Evolutionary conservation across 2,329 filamentous ascomycete genomes (phyloP).

Genomic region (Colletotrichum truncatum): DNA sequence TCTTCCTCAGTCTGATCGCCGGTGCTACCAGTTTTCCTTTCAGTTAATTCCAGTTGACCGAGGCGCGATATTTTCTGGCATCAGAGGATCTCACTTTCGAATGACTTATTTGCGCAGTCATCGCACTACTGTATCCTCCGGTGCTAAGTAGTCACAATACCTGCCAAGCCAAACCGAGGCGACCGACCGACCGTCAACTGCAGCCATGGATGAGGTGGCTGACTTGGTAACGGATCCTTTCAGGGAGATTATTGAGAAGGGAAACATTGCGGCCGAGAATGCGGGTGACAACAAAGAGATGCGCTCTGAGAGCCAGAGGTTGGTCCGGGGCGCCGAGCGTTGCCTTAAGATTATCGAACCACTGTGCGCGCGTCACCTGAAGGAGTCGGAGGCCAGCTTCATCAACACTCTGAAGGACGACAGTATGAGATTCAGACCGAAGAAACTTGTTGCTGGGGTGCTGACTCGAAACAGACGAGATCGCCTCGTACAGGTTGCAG

Average conservation of each 20-base stretch:
- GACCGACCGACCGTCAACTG: background rate
- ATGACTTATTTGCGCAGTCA: too few species aligned
- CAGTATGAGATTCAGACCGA: constrained; percentile 48
- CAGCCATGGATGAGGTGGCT: constrained; percentile 48
- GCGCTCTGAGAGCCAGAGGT: constrained; percentile 57
- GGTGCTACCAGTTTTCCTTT: background rate
- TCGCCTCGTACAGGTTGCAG: constrained; percentile 56
- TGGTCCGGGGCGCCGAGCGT: constrained; percentile 59
- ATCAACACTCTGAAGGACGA: constrained; percentile 62
- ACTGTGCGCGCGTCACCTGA: constrained; percentile 56
- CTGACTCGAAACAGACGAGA: constrained; percentile 50
- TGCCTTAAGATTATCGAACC: constrained; percentile 61
- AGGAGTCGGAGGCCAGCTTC: constrained; percentile 60
- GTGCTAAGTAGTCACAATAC: background rate
- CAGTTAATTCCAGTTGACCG: too few species aligned
- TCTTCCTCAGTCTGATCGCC: background rate
- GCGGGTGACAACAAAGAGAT: constrained; percentile 55
- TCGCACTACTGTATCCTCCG: background rate
- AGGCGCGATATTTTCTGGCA: too few species aligned
- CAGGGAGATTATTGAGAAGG: constrained; percentile 62
- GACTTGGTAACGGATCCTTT: constrained; percentile 61
- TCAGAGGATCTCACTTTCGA: too few species aligned
- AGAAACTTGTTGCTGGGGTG: background rate
- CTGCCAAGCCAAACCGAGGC: background rate
- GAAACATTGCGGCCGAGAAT: constrained; percentile 55